These are phyloP conservation scores for Trichoderma lentiforme DNA, from an alignment of 2,329 filamentous ascomycete genomes.

Conservation along the genomic window DNA sequence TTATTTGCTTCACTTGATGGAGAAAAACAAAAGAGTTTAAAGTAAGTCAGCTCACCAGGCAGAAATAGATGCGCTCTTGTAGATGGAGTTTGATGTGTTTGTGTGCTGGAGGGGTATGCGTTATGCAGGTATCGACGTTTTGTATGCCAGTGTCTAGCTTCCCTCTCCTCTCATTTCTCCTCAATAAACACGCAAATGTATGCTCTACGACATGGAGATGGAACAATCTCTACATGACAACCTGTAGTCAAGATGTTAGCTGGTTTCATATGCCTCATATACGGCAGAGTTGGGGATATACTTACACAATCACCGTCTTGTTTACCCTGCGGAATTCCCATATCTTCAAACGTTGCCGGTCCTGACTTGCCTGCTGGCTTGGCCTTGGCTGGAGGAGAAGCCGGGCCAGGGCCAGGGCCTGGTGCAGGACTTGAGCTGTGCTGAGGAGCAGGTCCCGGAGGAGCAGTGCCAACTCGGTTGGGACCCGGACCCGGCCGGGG, in stretches of 20 bases:
- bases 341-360: conserved; percentile 94
- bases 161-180: neutral
- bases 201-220: neutral
- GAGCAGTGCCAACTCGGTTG: conserved; percentile 38
- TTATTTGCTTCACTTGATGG: neutral
- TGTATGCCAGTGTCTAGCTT: neutral
- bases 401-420: conserved; percentile 22
- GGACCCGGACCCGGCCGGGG: conserved; percentile 26
- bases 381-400: conserved; percentile 35
- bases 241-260: neutral
- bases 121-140: neutral
- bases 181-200: neutral
- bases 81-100: neutral
- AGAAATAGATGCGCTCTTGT: neutral
- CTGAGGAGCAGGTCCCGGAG: conserved; percentile 29
- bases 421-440: conserved; percentile 28
- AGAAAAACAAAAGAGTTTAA: neutral
- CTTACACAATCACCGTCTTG: conserved; percentile 88
- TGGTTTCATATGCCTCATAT: conserved; percentile 45
- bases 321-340: conserved; percentile 86
- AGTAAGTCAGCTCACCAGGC: neutral
- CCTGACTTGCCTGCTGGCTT: conserved; percentile 54
- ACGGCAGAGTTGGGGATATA: conserved; percentile 31
- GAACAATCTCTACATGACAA: neutral
- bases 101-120: neutral